phyloP scores from a whole-genome alignment of 768 basidiomycete genomes.

The Sporobolomyces roseus region DNA sequence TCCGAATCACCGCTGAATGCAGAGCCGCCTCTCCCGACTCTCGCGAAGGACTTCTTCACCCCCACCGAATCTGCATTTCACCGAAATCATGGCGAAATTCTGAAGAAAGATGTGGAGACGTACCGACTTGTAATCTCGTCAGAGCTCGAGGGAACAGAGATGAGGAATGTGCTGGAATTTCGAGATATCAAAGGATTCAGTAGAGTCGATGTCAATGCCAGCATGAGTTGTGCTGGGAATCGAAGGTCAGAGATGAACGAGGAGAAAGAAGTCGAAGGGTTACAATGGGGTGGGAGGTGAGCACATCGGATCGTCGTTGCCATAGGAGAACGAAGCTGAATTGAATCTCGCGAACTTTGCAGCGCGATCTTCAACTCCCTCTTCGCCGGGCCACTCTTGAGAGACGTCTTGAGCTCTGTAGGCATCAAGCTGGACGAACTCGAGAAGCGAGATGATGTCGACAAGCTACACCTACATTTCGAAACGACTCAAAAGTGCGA shows the following conservation, averaged over 20 bases:
- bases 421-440: background rate
- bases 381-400: constrained; percentile 9
- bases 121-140: constrained; percentile 46
- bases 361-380: constrained; percentile 21
- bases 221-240: constrained; percentile 53
- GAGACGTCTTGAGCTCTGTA: background rate
- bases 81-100: constrained; percentile 61
- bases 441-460: too few species aligned
- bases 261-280: constrained; percentile 30
- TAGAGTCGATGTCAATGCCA: constrained; percentile 53
- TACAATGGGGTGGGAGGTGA: constrained; percentile 27
- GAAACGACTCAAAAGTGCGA: constrained; percentile 29
- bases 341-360: background rate
- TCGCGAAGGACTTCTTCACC: constrained; percentile 61
- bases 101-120: constrained; percentile 39
- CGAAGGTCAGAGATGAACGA: constrained; percentile 29
- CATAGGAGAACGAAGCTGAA: background rate
- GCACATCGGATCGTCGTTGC: too few species aligned
- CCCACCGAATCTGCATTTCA: constrained; percentile 65
- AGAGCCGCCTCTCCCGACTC: constrained; percentile 59
- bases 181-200: constrained; percentile 38
- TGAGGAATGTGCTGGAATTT: constrained; percentile 40
- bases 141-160: background rate
- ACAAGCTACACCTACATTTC: constrained; percentile 27
- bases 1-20: constrained; percentile 62